Conservation (phyloP, 345 rosid genomes). For the Barbarea vulgaris region DNA sequence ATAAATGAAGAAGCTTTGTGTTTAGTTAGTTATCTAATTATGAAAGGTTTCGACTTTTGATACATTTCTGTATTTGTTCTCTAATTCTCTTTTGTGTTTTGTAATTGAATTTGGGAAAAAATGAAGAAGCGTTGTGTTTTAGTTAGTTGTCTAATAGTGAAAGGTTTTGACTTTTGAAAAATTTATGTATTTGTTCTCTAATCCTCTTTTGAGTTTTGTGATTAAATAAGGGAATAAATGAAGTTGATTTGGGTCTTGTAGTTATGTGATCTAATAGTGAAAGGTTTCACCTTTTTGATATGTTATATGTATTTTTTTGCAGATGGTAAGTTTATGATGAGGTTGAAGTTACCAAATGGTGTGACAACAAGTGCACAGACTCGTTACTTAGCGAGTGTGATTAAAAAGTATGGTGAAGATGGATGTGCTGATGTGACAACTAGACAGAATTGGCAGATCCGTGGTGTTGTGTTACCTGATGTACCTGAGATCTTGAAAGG, state of each 20-base stretch:
- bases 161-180: background rate
- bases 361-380: slow-evolving; percentile 92
- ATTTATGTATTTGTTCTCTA: background rate
- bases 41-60: background rate
- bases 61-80: background rate
- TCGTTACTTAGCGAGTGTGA: slow-evolving; percentile 80
- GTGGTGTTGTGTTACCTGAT: slow-evolving; percentile 86
- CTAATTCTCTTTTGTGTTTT: background rate
- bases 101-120: background rate
- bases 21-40: background rate
- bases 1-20: background rate
- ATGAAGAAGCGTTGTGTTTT: background rate
- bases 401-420: slow-evolving; percentile 84
- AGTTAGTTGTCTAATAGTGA: background rate
- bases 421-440: slow-evolving; percentile 96
- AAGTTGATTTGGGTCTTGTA: background rate
- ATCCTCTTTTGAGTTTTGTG: background rate
- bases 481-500: slow-evolving; percentile 87
- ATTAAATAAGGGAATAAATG: background rate
- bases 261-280: background rate
- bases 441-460: slow-evolving; percentile 96
- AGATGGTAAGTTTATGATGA: slow-evolving; percentile 99
- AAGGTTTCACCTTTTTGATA: background rate
- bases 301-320: background rate
- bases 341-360: slow-evolving; percentile 92